Conservation (phyloP, 2,329 filamentous ascomycete species). For the Aureobasidium sp. region DNA sequence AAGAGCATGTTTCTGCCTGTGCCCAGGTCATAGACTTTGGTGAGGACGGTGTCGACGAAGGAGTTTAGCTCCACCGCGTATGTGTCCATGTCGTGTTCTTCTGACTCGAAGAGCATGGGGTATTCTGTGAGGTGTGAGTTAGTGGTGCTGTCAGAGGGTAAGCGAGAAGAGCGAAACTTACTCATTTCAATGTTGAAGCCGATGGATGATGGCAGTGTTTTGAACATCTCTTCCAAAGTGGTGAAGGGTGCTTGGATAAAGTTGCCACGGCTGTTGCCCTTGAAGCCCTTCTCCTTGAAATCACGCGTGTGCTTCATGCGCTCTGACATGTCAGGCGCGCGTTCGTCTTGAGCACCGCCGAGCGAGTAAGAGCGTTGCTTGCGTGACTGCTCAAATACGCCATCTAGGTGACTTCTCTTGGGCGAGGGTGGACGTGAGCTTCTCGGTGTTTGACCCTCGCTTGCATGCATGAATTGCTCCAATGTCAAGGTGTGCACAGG, state of each 20-base stretch:
- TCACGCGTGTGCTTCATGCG: constrained; percentile 96
- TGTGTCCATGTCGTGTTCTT: constrained; percentile 93
- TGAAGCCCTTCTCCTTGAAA: constrained; percentile 91
- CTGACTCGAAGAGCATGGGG: constrained; percentile 91
- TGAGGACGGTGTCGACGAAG: constrained; percentile 88
- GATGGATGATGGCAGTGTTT: constrained; percentile 69
- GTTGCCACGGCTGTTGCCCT: constrained; percentile 86
- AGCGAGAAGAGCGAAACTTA: constrained; percentile 28
- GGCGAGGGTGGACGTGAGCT: constrained; percentile 44
- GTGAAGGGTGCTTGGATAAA: constrained; percentile 96
- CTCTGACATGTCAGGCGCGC: constrained; percentile 57
- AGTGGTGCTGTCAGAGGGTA: constrained; percentile 18
- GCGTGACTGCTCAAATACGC: constrained; percentile 25
- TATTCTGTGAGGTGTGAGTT: constrained; percentile 53
- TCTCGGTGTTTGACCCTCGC: constrained; percentile 46
- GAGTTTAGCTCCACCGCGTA: constrained; percentile 94
- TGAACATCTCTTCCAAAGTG: constrained; percentile 88
- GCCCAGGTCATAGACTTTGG: constrained; percentile 81
- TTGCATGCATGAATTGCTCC: constrained; percentile 91
- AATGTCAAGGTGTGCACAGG: constrained; percentile 91
- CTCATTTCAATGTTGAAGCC: constrained; percentile 98
- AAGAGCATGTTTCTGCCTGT: constrained; percentile 88
- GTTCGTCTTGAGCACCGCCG: constrained; percentile 43
- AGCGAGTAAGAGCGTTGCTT: constrained; percentile 53
- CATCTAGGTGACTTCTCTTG: constrained; percentile 8